These are phyloP conservation scores for Lignosus rhinocerotis DNA, from an alignment of 1,284 basidiomycete genomes.

Conservation along the genomic window DNA sequence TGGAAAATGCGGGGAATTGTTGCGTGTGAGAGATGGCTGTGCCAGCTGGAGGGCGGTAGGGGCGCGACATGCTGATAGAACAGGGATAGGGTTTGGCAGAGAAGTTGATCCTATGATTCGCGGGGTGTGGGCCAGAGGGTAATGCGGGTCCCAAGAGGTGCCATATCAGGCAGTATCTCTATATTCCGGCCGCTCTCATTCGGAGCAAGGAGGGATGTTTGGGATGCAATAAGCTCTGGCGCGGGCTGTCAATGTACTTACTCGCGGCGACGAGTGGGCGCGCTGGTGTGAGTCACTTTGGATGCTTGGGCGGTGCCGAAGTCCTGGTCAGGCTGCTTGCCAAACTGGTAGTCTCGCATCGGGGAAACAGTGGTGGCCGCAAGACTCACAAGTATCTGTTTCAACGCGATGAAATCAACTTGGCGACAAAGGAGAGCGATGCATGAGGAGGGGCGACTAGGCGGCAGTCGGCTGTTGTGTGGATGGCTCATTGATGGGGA, in stretches of 20 bases:
- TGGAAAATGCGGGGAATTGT: conserved; percentile 13
- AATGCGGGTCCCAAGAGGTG: neutral
- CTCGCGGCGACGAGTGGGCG: conserved; percentile 1
- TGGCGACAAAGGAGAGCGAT: neutral
- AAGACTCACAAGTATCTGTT: neutral
- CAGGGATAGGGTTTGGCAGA: conserved; percentile 14
- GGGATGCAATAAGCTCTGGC: conserved; percentile 19
- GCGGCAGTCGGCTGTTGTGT: conserved; percentile 5
- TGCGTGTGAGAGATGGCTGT: conserved; percentile 16
- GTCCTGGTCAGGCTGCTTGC: neutral
- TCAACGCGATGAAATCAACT: conserved; percentile 9
- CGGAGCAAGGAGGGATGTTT: conserved; percentile 12
- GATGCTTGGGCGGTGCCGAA: conserved; percentile 5
- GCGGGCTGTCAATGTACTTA: conserved; percentile 19
- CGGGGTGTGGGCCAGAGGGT: conserved; percentile 12
- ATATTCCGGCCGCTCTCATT: conserved; percentile 13
- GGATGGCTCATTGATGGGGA: conserved; percentile 18
- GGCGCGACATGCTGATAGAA: conserved; percentile 7
- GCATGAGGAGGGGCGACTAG: neutral
- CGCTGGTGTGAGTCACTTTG: neutral
- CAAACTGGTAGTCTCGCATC: neutral
- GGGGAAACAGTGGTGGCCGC: neutral
- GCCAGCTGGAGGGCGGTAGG: conserved; percentile 10
- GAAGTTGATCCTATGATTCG: conserved; percentile 25
- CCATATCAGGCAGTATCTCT: conserved; percentile 5